These are phyloP conservation scores for Aureobasidium vineae DNA, from an alignment of 2,329 filamentous ascomycete species.

Conservation along the genomic window DNA sequence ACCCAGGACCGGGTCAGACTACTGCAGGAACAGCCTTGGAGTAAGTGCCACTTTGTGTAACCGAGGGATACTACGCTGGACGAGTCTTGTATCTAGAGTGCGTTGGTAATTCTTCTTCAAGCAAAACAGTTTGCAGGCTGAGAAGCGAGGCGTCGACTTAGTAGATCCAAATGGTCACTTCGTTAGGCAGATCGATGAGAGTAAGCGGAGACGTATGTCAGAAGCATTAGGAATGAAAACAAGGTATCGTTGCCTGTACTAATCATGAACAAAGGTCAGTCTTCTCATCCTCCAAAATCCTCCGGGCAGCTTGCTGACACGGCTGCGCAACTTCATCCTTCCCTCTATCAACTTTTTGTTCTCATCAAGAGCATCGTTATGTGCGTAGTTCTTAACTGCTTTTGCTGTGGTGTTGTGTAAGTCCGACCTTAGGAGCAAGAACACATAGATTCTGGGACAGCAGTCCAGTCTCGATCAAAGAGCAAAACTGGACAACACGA, in stretches of 20 bases:
- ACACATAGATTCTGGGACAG: too few relatives aligned
- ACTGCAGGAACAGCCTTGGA: conserved; percentile 25
- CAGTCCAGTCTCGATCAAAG: background rate
- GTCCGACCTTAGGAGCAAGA: background rate
- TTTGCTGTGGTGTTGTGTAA: background rate
- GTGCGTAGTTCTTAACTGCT: background rate
- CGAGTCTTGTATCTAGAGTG: background rate
- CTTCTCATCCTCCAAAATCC: conserved; percentile 18
- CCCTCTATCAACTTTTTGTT: conserved; percentile 21
- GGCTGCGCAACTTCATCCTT: conserved; percentile 12
- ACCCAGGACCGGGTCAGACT: conserved; percentile 14
- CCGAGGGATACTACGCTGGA: conserved; percentile 4
- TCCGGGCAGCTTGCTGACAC: conserved; percentile 18
- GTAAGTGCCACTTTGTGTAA: background rate
- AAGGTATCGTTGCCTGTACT: conserved; percentile 21
- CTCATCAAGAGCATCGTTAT: conserved; percentile 14
- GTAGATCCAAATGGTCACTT: background rate
- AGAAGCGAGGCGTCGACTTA: background rate
- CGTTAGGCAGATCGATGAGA: background rate
- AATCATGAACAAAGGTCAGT: conserved; percentile 24
- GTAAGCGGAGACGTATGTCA: background rate
- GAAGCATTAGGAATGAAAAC: conserved; percentile 20
- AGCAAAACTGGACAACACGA: background rate
- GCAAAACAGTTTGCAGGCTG: background rate
- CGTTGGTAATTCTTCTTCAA: background rate